phyloP scores from a whole-genome alignment of 768 basidiomycete species.

The Suillus brevipes region DNA sequence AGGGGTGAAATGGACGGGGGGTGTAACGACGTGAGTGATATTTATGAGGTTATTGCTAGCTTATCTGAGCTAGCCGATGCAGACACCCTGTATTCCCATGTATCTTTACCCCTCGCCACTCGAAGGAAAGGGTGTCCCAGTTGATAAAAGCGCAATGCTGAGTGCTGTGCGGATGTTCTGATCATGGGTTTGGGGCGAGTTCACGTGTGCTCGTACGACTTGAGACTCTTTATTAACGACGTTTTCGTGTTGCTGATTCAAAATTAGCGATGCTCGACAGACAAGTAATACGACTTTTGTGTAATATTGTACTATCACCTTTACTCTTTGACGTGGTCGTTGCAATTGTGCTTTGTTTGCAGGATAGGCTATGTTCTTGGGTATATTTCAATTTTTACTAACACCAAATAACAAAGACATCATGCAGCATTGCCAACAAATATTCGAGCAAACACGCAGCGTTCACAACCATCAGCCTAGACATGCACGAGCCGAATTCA shows the following conservation, averaged over 20 bases:
- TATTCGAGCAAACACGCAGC: background rate
- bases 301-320: background rate
- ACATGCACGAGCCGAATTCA: background rate
- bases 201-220: background rate
- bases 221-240: background rate
- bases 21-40: constrained; percentile 23
- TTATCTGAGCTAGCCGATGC: background rate
- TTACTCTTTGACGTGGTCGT: background rate
- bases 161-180: background rate
- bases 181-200: background rate
- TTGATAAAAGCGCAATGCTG: background rate
- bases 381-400: background rate
- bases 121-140: background rate
- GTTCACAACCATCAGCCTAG: background rate
- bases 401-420: background rate
- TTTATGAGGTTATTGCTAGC: background rate
- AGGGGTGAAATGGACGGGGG: constrained; percentile 23
- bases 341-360: background rate
- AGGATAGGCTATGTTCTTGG: background rate
- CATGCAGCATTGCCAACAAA: constrained; percentile 9
- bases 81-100: constrained; percentile 12
- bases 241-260: background rate
- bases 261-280: background rate
- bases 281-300: background rate
- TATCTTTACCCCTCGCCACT: constrained; percentile 5